Evolutionary conservation across 352 stramenopile genomes (phyloP), one percentile per base, ranked within the genome.

Genomic region (Globisporangium emineosum): DNA sequence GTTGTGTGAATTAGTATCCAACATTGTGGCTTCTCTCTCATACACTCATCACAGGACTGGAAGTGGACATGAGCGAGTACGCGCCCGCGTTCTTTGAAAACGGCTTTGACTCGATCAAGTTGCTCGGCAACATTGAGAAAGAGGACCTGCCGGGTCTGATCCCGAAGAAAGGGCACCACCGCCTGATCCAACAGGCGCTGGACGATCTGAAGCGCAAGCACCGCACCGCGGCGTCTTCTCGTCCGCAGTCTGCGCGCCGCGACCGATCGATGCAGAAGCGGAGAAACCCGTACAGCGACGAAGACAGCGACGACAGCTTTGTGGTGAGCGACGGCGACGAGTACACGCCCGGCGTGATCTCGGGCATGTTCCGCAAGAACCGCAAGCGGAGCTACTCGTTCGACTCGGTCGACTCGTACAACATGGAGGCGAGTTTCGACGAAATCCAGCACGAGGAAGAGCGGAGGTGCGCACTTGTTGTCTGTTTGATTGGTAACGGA

Each of bases 271-370:
- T 57, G 54, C 40, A 50, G 1, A 79, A 75, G 65, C 71, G 77
- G 19, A 78, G 69, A 21, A 79, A 91, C 56, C 77, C 86, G 27
- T 93, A 90, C 64, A 84, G 86, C 56, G 81, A 94, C 30, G 84
- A 93, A 61, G 87, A 94, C n/a, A 94, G 82, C 43, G 87, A 96
- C 61, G 87, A 96, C 64, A 91, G 87, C 57, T 96, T 96, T 62
- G 84, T 96, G 23, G 86, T 94, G 40, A 87, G 86, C 50, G 81
- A 88, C 59, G 83, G 84, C 45, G 85, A 88, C 40, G 83, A 89
- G 65, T 96, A 93, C 65, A 71, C 70, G 47, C 85, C 83, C 1
- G 87, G 87, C 15, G 76, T 75, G 63, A 94, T 96, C 68, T 79
- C 85, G 30, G 77, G 78, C 21, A 93, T 94, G 83, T 86, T 96